Percentiles rank a stretch among this genome's conserved stretches.
phyloP scores from a whole-genome alignment of 129 eudicot genomes.

The Smallanthus sonchifolius region DNA sequence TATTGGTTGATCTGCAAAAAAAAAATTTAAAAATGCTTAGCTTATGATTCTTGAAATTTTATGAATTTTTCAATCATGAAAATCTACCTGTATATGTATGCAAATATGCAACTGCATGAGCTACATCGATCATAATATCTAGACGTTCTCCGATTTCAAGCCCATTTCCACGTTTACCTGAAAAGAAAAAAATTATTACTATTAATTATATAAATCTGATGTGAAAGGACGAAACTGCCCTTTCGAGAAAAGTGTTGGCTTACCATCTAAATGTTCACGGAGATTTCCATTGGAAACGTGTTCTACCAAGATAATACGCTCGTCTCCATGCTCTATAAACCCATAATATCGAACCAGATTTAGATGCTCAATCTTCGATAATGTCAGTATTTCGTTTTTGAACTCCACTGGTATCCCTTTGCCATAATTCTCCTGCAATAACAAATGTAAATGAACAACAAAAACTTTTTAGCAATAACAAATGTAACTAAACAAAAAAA shows the following conservation, averaged over 20 bases:
- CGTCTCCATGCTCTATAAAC: slow-evolving; percentile 63
- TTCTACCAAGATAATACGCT: slow-evolving; percentile 59
- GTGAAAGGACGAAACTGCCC: slow-evolving; percentile 4
- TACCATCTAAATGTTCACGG: slow-evolving; percentile 90
- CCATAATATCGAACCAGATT: slow-evolving; percentile 72
- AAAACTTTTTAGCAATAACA: slow-evolving; percentile 18
- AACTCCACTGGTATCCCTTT: slow-evolving; percentile 45
- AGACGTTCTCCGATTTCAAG: slow-evolving; percentile 72
- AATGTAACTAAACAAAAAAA: slow-evolving; percentile 3
- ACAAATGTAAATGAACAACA: slow-evolving; percentile 5
- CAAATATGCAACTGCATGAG: slow-evolving; percentile 79
- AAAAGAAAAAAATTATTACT: not conserved
- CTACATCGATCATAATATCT: slow-evolving; percentile 79
- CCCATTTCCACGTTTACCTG: slow-evolving; percentile 58
- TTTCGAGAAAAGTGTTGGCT: not conserved
- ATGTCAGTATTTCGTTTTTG: slow-evolving; percentile 64
- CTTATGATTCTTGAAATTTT: slow-evolving; percentile 1
- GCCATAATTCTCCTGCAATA: slow-evolving; percentile 46
- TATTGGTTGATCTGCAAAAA: slow-evolving; percentile 62
- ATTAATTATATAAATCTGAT: not conserved
- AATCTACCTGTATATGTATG: slow-evolving; percentile 67
- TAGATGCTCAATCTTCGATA: slow-evolving; percentile 74
- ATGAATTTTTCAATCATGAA: not conserved
- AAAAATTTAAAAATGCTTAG: not conserved
- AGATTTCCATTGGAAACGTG: slow-evolving; percentile 73